Evolutionary conservation across 495 filamentous ascomycete genomes (phyloP), one percentile per base, ranked within the genome.

Genomic region (Aspergillus coremiiformis): DNA sequence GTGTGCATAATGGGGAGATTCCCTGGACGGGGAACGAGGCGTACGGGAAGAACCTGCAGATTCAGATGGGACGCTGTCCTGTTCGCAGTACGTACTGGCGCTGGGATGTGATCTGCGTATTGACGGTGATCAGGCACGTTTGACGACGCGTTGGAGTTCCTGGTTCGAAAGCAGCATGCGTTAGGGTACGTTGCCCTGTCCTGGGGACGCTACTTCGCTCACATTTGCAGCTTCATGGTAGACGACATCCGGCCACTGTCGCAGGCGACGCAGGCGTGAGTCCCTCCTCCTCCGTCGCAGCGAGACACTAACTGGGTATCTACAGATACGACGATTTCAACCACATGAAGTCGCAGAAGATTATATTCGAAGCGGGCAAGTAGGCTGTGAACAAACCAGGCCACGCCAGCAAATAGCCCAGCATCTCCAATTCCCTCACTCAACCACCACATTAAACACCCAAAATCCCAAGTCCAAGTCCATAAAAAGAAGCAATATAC

Each of bases 41-140:
- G 5, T 97, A 97, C 65, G 81, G 79, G 23, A 96, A 96, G 74
- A 97, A 96, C 56, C 51, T 96, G 54, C 82, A 79, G 47, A 61
- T 96, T 12, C 87, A 95, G 62, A 95, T 96, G 84, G 91, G 92
- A 35, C 76, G 92, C 43, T 97, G 92, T 63, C 92, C 91, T 2
- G 92, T 96, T 35, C 61, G 68, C 1, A 71, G 68, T 64, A 41
- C 3, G 37, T 32, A 19, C 11, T 19, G 37, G 1, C 17, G 1
- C 3, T 10, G 8, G 32, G n/a, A 8, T 39, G 15, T 58, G 39
- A 0, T 1, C 5, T 11, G 5, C 47, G 12, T 23, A 20, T 51
- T 63, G 14, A 63, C n/a, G 24, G n/a, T 35, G 32, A 17, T 0
- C 44, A 66, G 63, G 63, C 32, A 67, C 62, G 9, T 67, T 69